Conservation (phyloP, 768 basidiomycete genomes). For the Mrakia hoshinonis region DNA sequence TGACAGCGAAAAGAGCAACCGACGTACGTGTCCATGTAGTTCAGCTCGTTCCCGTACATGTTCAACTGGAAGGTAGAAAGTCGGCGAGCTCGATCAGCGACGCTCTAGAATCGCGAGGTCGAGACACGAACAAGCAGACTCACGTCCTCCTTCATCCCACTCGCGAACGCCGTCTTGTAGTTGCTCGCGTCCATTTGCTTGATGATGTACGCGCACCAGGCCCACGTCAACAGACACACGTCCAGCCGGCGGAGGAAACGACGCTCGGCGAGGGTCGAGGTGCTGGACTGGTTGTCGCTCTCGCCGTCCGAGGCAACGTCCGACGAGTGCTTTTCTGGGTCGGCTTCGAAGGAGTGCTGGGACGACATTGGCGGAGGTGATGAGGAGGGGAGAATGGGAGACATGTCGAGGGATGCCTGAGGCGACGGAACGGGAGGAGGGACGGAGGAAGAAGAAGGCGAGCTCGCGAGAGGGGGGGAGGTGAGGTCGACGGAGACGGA, state of each 20-base stretch:
- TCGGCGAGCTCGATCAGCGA: too few relatives aligned
- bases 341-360: neutral
- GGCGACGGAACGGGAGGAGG: too few relatives aligned
- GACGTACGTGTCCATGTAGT: slow-evolving; percentile 16
- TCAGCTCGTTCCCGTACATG: slow-evolving; percentile 33
- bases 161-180: slow-evolving; percentile 33
- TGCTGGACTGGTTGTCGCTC: neutral
- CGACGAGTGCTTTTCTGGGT: neutral
- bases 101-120: too few relatives aligned
- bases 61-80: slow-evolving; percentile 18
- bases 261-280: neutral
- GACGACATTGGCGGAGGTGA: neutral
- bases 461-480: too few relatives aligned
- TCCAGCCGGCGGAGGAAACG: slow-evolving; percentile 24
- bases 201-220: slow-evolving; percentile 25
- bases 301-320: neutral
- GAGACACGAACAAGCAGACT: neutral
- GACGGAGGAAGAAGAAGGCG: too few relatives aligned
- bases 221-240: slow-evolving; percentile 24
- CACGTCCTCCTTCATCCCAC: slow-evolving; percentile 35
- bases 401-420: too few relatives aligned
- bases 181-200: slow-evolving; percentile 31
- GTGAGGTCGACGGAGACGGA: too few relatives aligned
- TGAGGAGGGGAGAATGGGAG: neutral
- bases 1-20: neutral